phyloP scores from a whole-genome alignment of 2,329 filamentous ascomycete species.

The Trichoderma guizhouense region DNA sequence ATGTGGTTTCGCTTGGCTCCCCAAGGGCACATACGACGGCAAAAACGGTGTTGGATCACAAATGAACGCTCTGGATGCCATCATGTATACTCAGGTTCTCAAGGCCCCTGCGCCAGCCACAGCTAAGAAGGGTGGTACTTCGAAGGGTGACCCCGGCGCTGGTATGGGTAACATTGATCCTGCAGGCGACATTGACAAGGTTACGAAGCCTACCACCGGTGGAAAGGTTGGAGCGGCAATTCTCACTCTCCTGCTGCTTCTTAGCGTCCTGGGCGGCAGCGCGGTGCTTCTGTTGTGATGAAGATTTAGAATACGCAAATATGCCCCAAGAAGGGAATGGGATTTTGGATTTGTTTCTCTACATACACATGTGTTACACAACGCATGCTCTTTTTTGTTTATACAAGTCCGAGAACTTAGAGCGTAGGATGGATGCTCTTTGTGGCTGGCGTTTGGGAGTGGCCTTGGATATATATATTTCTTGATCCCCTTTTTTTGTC shows the following conservation, averaged over 20 bases:
- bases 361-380: constrained; percentile 1
- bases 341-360: constrained; percentile 7
- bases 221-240: constrained; percentile 57
- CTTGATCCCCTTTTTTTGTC: neutral
- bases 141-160: constrained; percentile 47
- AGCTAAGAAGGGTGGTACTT: constrained; percentile 56
- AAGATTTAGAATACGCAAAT: neutral
- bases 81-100: constrained; percentile 58
- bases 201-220: constrained; percentile 42
- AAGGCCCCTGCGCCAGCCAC: constrained; percentile 47
- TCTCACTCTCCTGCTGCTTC: constrained; percentile 48
- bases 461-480: constrained; percentile 7
- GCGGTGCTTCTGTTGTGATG: constrained; percentile 45
- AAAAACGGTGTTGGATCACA: constrained; percentile 63
- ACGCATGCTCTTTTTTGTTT: neutral
- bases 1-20: constrained; percentile 66
- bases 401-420: constrained; percentile 1
- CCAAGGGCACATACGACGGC: constrained; percentile 53
- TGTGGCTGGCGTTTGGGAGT: constrained; percentile 14
- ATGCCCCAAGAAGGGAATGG: neutral
- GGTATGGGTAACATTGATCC: constrained; percentile 34
- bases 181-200: constrained; percentile 27
- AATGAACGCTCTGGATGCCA: constrained; percentile 63
- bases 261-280: constrained; percentile 49
- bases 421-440: constrained; percentile 10